Evolutionary conservation across 169 alveolate species (phyloP).

Genomic region (Cryptosporidium sp.): DNA sequence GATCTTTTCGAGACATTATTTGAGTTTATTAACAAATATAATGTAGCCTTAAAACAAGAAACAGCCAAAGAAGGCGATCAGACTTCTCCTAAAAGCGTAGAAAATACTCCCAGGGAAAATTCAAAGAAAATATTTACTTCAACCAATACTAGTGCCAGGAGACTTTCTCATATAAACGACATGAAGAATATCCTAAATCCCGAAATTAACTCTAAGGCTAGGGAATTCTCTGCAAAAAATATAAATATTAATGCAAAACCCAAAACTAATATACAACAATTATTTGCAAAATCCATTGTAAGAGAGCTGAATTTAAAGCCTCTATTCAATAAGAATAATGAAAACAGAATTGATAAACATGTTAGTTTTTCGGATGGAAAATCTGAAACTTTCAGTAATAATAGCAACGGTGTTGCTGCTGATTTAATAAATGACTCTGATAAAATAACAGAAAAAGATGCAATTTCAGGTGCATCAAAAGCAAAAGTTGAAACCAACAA

Average conservation of each 20-base stretch:
- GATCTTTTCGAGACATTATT: conserved; percentile 18
- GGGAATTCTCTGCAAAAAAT: not conserved
- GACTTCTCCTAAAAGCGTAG: conserved; percentile 34
- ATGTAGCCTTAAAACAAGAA: conserved; percentile 24
- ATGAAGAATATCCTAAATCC: conserved; percentile 1
- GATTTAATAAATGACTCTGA: no score
- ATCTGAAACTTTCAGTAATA: not conserved
- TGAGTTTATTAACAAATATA: conserved; percentile 37
- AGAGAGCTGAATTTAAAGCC: conserved; percentile 59
- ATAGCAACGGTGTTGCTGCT: not conserved
- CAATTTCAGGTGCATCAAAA: not conserved
- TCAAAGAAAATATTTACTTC: not conserved
- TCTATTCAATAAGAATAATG: conserved; percentile 14
- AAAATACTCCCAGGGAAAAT: conserved; percentile 20
- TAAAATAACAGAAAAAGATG: not conserved
- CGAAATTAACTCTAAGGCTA: not conserved
- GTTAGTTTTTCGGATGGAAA: conserved; percentile 11
- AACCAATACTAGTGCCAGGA: not conserved
- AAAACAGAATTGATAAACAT: not conserved
- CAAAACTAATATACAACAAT: conserved; percentile 8
- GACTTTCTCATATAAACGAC: conserved; percentile 22
- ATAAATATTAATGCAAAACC: not conserved
- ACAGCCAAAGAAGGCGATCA: not conserved
- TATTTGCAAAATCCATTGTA: conserved; percentile 53
- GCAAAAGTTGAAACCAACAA: not conserved